Percentiles rank a stretch among this genome's conserved stretches.
These are phyloP conservation scores for Phialemonium atrogriseum DNA, from an alignment of 2,329 filamentous ascomycete species.

Conservation along the genomic window DNA sequence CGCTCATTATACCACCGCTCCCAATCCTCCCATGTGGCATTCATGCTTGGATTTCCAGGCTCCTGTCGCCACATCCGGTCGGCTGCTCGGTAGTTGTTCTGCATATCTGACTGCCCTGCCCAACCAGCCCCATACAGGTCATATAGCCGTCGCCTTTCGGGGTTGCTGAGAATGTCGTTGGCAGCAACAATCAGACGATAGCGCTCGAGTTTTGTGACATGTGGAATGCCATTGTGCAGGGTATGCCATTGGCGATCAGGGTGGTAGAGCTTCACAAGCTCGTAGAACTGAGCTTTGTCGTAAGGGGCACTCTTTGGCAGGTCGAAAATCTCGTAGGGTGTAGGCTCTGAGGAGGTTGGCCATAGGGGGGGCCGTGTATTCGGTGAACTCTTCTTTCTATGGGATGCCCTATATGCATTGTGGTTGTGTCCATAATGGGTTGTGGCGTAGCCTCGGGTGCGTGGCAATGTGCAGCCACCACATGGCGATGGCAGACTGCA, in stretches of 20 bases:
- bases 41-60: constrained; percentile 45
- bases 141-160: constrained; percentile 69
- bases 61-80: constrained; percentile 41
- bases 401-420: too few species aligned
- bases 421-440: too few species aligned
- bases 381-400: too few species aligned
- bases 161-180: constrained; percentile 79
- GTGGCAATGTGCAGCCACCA: too few species aligned
- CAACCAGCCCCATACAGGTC: constrained; percentile 78
- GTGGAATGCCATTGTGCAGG: constrained; percentile 39
- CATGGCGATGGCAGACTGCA: too few species aligned
- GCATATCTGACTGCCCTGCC: constrained; percentile 51
- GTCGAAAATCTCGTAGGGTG: constrained; percentile 85
- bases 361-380: constrained; percentile 24
- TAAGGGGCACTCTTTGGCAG: constrained; percentile 54
- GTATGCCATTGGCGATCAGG: constrained; percentile 57
- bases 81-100: constrained; percentile 26
- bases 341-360: constrained; percentile 48
- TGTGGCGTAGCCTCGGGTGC: too few species aligned
- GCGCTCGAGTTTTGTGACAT: constrained; percentile 66
- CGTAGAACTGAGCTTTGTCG: constrained; percentile 75
- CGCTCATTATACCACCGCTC: constrained; percentile 63
- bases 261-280: constrained; percentile 93
- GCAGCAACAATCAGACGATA: constrained; percentile 85
- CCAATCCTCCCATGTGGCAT: constrained; percentile 99